Evolutionary conservation across 129 eudicot species (phyloP).

Genomic region (Artemisia argyi): DNA sequence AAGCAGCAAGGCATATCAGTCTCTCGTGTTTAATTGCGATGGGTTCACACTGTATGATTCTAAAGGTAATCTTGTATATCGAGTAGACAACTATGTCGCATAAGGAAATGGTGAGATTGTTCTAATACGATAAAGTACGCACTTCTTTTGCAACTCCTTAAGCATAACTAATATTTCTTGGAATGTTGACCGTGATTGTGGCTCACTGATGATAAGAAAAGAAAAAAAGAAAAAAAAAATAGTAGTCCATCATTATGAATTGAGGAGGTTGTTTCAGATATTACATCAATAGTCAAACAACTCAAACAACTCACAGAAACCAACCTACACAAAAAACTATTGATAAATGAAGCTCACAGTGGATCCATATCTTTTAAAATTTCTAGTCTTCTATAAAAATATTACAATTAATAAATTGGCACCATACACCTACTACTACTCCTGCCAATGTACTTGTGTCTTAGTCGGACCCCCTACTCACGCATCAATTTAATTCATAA

Average conservation of each 20-base stretch:
- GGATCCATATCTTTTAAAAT: slow-evolving; percentile 65
- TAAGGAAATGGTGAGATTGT: too few species aligned
- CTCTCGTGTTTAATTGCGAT: too few species aligned
- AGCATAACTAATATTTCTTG: slow-evolving; percentile 66
- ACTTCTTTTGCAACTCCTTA: slow-evolving; percentile 59
- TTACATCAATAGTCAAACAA: too few species aligned
- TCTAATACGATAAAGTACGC: background rate
- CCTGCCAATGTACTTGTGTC: background rate
- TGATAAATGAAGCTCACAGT: slow-evolving; percentile 55
- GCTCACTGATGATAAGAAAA: slow-evolving; percentile 48
- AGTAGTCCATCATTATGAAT: too few species aligned
- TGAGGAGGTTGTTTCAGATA: too few species aligned
- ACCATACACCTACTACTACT: slow-evolving; percentile 15
- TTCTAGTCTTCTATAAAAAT: slow-evolving; percentile 48
- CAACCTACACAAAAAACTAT: slow-evolving; percentile 74
- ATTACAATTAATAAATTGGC: background rate
- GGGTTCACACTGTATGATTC: too few species aligned
- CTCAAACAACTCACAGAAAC: background rate
- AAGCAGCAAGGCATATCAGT: too few species aligned
- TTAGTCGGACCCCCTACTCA: slow-evolving; percentile 17
- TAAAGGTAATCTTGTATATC: too few species aligned
- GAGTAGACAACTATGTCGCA: too few species aligned
- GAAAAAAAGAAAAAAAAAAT: background rate
- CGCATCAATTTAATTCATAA: slow-evolving; percentile 26
- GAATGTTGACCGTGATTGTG: slow-evolving; percentile 64